A percentile compares a stretch with the other conserved stretches of the same genome.
These are phyloP conservation scores for Botrytis sinoallii DNA, from an alignment of 2,329 filamentous ascomycete species.

Conservation along the genomic window DNA sequence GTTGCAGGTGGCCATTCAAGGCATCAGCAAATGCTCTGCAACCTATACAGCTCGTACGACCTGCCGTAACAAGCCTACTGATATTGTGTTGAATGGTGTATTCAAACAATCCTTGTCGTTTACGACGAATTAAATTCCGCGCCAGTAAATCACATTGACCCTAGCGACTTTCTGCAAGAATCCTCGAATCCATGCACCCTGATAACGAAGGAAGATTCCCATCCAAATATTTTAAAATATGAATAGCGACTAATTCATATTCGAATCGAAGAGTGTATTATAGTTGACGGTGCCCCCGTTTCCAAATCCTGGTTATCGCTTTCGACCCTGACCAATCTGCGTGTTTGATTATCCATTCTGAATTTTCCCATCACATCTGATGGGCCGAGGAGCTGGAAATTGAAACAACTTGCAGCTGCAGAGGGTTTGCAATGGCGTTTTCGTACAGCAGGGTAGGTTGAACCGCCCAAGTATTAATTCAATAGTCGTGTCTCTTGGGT, in stretches of 20 bases:
- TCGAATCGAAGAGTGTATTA: neutral
- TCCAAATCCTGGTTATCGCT: neutral
- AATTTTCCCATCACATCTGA: constrained; percentile 3
- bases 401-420: constrained; percentile 13
- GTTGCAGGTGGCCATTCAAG: constrained; percentile 11
- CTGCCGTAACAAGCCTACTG: neutral
- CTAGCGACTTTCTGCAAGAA: neutral
- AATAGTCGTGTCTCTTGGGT: neutral
- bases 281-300: neutral
- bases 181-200: neutral
- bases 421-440: constrained; percentile 10
- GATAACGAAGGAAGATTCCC: neutral
- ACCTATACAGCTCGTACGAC: neutral
- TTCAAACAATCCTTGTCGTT: neutral
- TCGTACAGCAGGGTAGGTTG: neutral
- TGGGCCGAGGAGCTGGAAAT: constrained; percentile 20
- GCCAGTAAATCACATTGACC: neutral
- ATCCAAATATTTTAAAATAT: neutral
- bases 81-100: neutral
- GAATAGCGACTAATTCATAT: constrained; percentile 6
- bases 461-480: constrained; percentile 3
- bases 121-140: constrained; percentile 1
- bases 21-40: constrained; percentile 13
- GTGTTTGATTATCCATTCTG: neutral
- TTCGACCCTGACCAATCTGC: neutral